Conservation (phyloP, 2,329 filamentous ascomycete genomes). For the Claviceps humidiphila region DNA sequence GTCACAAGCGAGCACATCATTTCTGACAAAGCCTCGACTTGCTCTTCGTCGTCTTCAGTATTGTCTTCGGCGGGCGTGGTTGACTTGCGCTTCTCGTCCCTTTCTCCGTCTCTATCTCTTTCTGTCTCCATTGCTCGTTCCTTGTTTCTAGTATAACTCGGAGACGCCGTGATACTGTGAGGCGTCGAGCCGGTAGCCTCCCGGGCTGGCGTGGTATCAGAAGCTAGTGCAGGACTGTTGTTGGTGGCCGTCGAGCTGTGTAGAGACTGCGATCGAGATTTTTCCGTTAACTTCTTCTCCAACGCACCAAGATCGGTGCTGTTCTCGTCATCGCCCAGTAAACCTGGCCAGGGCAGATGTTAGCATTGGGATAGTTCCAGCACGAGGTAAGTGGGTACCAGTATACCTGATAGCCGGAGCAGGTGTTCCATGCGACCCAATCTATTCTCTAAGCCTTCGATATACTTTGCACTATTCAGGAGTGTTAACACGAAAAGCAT, state of each 20-base stretch:
- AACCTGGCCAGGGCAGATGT: constrained; percentile 29
- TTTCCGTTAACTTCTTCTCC: constrained; percentile 60
- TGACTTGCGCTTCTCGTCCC: constrained; percentile 23
- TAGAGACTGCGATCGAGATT: constrained; percentile 27
- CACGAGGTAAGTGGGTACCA: background rate
- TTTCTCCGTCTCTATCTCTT: constrained; percentile 20
- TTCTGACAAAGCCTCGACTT: constrained; percentile 81
- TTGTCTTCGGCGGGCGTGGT: constrained; percentile 27
- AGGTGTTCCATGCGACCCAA: constrained; percentile 93
- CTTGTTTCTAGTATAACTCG: constrained; percentile 26
- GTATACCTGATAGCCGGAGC: constrained; percentile 60
- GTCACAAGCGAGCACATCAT: constrained; percentile 99
- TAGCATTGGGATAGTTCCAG: background rate
- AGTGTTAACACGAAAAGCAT: background rate
- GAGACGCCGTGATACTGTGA: constrained; percentile 42
- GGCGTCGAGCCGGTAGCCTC: constrained; percentile 34
- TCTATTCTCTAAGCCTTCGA: constrained; percentile 89
- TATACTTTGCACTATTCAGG: constrained; percentile 72
- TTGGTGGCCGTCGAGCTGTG: constrained; percentile 32
- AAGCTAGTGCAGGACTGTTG: constrained; percentile 35
- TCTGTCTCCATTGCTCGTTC: constrained; percentile 23
- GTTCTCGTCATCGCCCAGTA: constrained; percentile 74
- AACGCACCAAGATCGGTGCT: constrained; percentile 79
- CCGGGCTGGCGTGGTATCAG: constrained; percentile 29
- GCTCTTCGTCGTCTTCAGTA: constrained; percentile 38